Evolutionary conservation across 2,329 filamentous ascomycete species (phyloP).

Genomic region (Cladophialophora immunda): DNA sequence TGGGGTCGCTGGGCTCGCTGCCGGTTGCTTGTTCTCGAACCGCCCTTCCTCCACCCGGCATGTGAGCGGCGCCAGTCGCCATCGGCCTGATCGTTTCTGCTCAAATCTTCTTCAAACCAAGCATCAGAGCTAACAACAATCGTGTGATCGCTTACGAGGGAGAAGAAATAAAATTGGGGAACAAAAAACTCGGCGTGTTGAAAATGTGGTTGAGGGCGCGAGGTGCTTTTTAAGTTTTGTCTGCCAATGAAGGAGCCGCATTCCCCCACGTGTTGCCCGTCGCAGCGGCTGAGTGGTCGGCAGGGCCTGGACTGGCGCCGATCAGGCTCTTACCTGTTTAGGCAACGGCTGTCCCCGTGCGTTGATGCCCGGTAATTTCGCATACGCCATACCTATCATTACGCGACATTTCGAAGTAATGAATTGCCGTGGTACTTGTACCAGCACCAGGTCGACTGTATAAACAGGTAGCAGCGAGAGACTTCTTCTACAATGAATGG

Average conservation of each 20-base stretch:
- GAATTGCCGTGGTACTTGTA: background rate
- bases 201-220: background rate
- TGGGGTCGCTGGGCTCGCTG: background rate
- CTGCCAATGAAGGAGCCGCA: background rate
- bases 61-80: conserved; percentile 6
- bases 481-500: background rate
- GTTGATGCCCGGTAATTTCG: background rate
- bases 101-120: conserved; percentile 4
- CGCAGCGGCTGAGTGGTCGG: background rate
- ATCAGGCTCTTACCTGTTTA: background rate
- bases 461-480: background rate
- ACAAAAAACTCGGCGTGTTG: background rate
- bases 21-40: conserved; percentile 2
- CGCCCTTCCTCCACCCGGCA: background rate
- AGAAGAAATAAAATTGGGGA: background rate
- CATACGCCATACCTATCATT: background rate
- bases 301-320: background rate
- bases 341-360: background rate
- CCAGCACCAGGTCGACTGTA: background rate
- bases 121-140: conserved; percentile 1
- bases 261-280: background rate
- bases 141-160: conserved; percentile 6
- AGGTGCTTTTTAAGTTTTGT: conserved; percentile 5
- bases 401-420: background rate
- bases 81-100: background rate